Base-by-base conservation (phyloP, 352 stramenopile genomes). In the Globisporangium nunn region DNA sequence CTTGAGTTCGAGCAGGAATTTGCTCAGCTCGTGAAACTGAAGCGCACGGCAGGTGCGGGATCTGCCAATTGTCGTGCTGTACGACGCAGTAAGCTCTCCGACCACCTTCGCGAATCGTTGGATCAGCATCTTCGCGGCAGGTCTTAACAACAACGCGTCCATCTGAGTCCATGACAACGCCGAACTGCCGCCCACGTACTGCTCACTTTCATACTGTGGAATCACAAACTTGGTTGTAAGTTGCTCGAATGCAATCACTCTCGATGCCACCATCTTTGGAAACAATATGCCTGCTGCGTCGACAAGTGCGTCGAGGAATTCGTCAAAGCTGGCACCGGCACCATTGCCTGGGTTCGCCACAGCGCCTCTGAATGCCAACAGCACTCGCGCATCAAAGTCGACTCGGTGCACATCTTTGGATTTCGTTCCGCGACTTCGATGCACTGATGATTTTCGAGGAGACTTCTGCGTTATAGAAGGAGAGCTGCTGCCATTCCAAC, bases 221-320 rank as follows among this genome's bases (percentile, higher is more conserved):
- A 86, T 68, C 12, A 89, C 51, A 15, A 69, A 55, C 30, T 71
- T 31, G 0, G 44, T 67, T 11, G 67, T 57, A 28, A 86, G 56
- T 52, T 64, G 63, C 50, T 81, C 68, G 7, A 87, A 66, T 0
- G 74, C 63, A 15, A 52, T 12, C 40, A 81, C 70, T 51, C 72
- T 79, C 6, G 65, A 63, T 0, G 41, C 48, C 8, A 61, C 49
- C 43, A n/a, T n/a, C n/a, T 70, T 73, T 0, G 68, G 67, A 37
- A 75, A 72, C 61, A 82, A 53, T 28, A 72, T 75, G 17, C 45
- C 61, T 2, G 73, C 72, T 0, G 88, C 68, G 15, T 85, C 67
- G 8, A 86, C 65, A 0, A 87, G 58, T 11, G 78, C 76, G 45
- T 87, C 75, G 33, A 91, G 58, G 57, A 85, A 88, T 33, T 79